Evolutionary conservation across 352 stramenopile species (phyloP), one percentile per base, ranked within the genome.

Genomic region (Phytophthora citricola): DNA sequence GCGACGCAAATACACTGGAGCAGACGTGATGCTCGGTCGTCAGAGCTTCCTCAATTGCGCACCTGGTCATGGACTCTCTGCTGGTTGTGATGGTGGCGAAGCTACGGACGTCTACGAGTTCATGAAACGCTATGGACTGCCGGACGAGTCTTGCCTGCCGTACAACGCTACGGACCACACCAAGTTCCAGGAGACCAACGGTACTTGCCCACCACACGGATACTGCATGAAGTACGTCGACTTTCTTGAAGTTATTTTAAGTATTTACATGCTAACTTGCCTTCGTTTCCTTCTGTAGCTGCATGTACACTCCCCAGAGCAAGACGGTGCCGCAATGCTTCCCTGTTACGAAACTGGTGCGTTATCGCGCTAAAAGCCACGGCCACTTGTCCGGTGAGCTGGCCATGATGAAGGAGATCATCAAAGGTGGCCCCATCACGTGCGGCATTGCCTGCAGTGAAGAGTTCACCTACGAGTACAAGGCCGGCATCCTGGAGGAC

Each of bases 371-470:
- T 46, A 93, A 93, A 63, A 69, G 56, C 20, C 84, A 91, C 49
- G 80, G 84, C 2, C 85, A 86, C 69, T 32, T 95, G 53, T 39
- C 72, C 2, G 87, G 87, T n/a, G 87, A 95, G 50, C 61, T 82
- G 1, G 81, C 83, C 5, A 95, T 95, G 81, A 95, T 95, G 78
- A 92, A 92, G 53, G 87, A 93, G 68, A 71, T 82, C 34, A 79
- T 89, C 24, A 65, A 67, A 11, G 78, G 76, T 11, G 97, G 97
- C 1, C 96, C 96, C 6, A 97, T 99, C 55, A 95, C 95, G 5
- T 98, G 95, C 46, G 93, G 87, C 49, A 96, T 99, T 47, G 94
- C 97, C 54, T 98, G 95, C 58, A 92, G 84, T 67, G n/a, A 83
- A 9, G 80, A 69, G 20, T 93, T 97, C 63, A 89, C 77, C 46